A percentile compares a stretch with the other conserved stretches of the same genome.
phyloP scores from a whole-genome alignment of 768 basidiomycete genomes.

The Mycena belliarum region DNA sequence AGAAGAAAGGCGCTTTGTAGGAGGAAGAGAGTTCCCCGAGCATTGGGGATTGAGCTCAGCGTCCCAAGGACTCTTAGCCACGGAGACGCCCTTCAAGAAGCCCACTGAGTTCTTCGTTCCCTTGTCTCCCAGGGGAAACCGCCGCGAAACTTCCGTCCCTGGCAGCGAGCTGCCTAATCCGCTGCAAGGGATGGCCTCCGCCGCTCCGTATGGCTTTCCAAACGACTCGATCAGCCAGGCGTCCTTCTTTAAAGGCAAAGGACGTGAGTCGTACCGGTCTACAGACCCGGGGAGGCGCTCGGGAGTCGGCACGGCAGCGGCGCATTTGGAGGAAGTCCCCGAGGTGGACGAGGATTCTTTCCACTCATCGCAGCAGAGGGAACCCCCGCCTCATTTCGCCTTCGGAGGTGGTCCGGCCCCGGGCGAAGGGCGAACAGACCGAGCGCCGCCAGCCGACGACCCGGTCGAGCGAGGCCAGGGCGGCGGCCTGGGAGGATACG shows the following conservation, averaged over 20 bases:
- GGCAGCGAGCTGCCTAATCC: not conserved
- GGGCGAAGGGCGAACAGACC: not conserved
- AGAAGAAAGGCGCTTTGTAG: no score
- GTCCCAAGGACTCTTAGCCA: not conserved
- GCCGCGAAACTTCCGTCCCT: not conserved
- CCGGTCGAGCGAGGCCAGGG: no score
- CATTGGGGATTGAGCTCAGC: not conserved
- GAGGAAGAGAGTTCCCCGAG: not conserved
- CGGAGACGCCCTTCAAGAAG: not conserved
- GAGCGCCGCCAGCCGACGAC: no score
- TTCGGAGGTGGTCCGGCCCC: no score
- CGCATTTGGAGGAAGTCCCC: not conserved
- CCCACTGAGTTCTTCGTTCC: not conserved
- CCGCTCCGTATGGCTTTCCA: not conserved
- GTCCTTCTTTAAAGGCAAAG: not conserved
- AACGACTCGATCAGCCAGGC: not conserved
- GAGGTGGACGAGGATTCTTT: not conserved
- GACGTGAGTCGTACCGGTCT: no score
- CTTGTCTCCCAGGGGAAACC: not conserved
- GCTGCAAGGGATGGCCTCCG: not conserved
- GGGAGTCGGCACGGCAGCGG: no score
- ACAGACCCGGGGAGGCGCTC: no score
- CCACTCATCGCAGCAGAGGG: no score
- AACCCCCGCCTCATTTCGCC: no score
- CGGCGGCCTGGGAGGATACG: no score